phyloP scores from a whole-genome alignment of 2,329 filamentous ascomycete genomes.

The Talaromyces islandicus region DNA sequence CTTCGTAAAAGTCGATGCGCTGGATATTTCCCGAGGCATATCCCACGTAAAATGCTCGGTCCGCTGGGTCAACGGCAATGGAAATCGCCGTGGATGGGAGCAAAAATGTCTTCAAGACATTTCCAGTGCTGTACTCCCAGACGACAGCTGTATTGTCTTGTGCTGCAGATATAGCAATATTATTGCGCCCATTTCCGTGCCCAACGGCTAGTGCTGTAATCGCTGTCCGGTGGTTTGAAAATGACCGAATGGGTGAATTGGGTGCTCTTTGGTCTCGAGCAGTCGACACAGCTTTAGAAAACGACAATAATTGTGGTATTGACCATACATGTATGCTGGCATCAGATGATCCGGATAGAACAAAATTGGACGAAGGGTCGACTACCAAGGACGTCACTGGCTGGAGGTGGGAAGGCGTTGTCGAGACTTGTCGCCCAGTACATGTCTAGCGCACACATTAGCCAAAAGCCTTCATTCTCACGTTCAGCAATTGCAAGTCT shows the following conservation, averaged over 20 bases:
- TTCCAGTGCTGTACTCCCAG: slow-evolving; percentile 84
- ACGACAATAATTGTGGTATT: slow-evolving; percentile 65
- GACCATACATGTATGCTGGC: slow-evolving; percentile 93
- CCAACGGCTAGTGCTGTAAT: slow-evolving; percentile 50
- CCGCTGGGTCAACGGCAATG: slow-evolving; percentile 71
- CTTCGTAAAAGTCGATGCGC: slow-evolving; percentile 66
- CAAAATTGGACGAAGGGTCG: slow-evolving; percentile 55
- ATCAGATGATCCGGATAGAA: slow-evolving; percentile 53
- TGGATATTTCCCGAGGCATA: slow-evolving; percentile 77
- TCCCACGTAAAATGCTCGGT: slow-evolving; percentile 74
- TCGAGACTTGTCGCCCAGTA: slow-evolving; percentile 40
- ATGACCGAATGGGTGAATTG: slow-evolving; percentile 66
- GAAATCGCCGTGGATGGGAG: slow-evolving; percentile 69
- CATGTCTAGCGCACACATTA: slow-evolving; percentile 27
- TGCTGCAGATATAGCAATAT: slow-evolving; percentile 77
- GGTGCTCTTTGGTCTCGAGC: slow-evolving; percentile 36
- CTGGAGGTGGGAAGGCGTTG: slow-evolving; percentile 37
- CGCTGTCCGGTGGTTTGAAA: slow-evolving; percentile 61
- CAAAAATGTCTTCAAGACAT: slow-evolving; percentile 72
- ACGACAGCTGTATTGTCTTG: slow-evolving; percentile 83
- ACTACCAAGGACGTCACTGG: slow-evolving; percentile 67
- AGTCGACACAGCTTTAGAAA: slow-evolving; percentile 41
- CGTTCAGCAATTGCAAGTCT: too few species aligned
- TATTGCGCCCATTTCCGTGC: slow-evolving; percentile 65
- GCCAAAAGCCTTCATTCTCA: neutral